A percentile compares a stretch with the other conserved stretches of the same genome.
phyloP scores from a whole-genome alignment of 1,139 yeast species.

The Saccharomyces hybrid region DNA sequence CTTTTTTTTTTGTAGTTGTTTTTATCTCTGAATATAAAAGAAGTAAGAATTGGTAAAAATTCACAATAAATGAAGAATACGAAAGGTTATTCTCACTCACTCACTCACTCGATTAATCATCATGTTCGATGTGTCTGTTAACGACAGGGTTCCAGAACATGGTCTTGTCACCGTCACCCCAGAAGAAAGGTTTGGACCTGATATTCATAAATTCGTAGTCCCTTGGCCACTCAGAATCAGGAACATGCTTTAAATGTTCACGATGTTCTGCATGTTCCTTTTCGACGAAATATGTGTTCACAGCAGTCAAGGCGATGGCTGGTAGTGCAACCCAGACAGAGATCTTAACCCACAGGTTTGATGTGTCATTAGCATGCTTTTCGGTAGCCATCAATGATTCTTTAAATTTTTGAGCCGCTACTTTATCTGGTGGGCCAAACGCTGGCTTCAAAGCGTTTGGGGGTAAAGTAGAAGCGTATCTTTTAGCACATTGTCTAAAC shows the following conservation, averaged over 20 bases:
- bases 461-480: constrained; percentile 27
- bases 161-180: constrained; percentile 99
- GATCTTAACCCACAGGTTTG: constrained; percentile 78
- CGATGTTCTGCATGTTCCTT: constrained; percentile 85
- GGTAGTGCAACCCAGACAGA: constrained; percentile 77
- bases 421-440: constrained; percentile 37
- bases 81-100: not conserved
- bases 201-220: constrained; percentile 88
- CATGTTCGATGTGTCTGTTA: constrained; percentile 63
- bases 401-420: constrained; percentile 48
- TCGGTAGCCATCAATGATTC: constrained; percentile 48
- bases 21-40: not conserved
- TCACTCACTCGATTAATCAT: constrained; percentile 9
- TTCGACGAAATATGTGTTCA: constrained; percentile 76
- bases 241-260: constrained; percentile 63
- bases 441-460: constrained; percentile 30
- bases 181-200: constrained; percentile 80
- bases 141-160: constrained; percentile 90
- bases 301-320: constrained; percentile 63
- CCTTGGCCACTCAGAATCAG: constrained; percentile 87
- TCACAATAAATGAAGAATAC: no score
- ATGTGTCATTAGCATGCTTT: constrained; percentile 71
- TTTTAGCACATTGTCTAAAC: constrained; percentile 24
- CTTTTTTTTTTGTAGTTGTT: not conserved
- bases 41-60: not conserved